Conservation (phyloP, 306 rosid species). For the Corylus americana region DNA sequence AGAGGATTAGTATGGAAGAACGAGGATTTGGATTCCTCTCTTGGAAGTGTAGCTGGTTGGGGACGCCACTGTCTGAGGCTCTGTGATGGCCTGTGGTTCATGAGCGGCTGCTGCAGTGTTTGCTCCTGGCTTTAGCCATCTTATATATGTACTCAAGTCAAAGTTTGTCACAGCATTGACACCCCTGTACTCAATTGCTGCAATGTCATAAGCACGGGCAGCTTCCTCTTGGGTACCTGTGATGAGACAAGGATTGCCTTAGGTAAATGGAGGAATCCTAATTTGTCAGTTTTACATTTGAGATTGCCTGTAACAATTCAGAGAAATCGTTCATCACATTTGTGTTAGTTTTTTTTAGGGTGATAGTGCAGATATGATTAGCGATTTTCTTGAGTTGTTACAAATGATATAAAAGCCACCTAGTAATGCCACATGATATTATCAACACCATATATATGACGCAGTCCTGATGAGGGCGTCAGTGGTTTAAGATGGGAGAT, state of each 20-base stretch:
- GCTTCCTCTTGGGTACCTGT: constrained; percentile 91
- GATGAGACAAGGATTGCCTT: not conserved
- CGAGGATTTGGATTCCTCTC: constrained; percentile 38
- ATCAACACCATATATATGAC: no score
- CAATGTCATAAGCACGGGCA: constrained; percentile 84
- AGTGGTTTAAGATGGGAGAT: no score
- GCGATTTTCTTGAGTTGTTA: no score
- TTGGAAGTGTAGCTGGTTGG: constrained; percentile 25
- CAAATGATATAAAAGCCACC: no score
- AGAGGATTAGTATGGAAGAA: constrained; percentile 31
- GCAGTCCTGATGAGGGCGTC: no score
- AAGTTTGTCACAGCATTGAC: constrained; percentile 88
- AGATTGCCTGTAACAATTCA: no score
- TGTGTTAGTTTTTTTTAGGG: no score
- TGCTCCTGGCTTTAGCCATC: constrained; percentile 68
- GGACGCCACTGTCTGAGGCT: constrained; percentile 31
- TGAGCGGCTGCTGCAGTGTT: constrained; percentile 17
- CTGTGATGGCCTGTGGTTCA: constrained; percentile 31
- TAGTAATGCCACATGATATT: no score
- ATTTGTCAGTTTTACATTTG: not conserved
- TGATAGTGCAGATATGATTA: no score
- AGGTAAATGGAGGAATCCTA: constrained; percentile 10
- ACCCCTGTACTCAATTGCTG: constrained; percentile 90
- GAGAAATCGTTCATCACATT: no score
- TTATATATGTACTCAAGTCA: constrained; percentile 74